Evolutionary conservation across 495 filamentous ascomycete genomes (phyloP), one percentile per base, ranked within the genome.

Genomic region (Hypoxylon rickii): DNA sequence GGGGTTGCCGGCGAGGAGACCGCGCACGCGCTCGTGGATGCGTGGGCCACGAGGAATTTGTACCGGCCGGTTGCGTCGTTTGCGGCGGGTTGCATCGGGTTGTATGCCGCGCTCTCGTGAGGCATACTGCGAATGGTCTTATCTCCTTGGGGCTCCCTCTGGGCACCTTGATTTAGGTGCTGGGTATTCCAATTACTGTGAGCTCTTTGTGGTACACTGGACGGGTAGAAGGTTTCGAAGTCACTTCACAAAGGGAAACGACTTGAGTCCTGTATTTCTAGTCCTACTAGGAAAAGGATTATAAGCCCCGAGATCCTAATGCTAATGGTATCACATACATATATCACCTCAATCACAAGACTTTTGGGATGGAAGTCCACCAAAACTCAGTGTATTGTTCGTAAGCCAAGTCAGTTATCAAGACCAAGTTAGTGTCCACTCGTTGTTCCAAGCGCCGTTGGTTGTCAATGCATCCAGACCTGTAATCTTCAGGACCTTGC

Each of bases 381-480:
- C 24, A 32, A 20, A n/a, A 12, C 7, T 36, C 3, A n/a, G 3
- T 12, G 3, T 36, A 36, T 31, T 11, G 26, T 11, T 11, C 5
- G 34, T 3, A 7, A 38, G 7, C 15, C 8, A 17, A 4, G 4
- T 16, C 16, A n/a, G n/a, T 26, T 29, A 49, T 63, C 41, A 69
- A 36, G 61, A 78, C 86, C 84, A 89, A 33, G 65, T 78, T 53
- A 89, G 63, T 19, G 75, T 72, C 85, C 83, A 89, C 60, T 81
- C 70, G 26, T 58, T 54, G 10, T 40, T 70, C 75, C 81, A 89
- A 18, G 86, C 86, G 11, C 85, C 85, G 3, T 62, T 60, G 0
- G 34, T 44, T 0, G 82, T 87, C 40, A 78, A 31, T 20, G 72
- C 66, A 20, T 79, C 69, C 57, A 88, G 68, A 3, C 75, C 76